phyloP scores from a whole-genome alignment of 2,329 filamentous ascomycete genomes.

The Penicillium sp. region DNA sequence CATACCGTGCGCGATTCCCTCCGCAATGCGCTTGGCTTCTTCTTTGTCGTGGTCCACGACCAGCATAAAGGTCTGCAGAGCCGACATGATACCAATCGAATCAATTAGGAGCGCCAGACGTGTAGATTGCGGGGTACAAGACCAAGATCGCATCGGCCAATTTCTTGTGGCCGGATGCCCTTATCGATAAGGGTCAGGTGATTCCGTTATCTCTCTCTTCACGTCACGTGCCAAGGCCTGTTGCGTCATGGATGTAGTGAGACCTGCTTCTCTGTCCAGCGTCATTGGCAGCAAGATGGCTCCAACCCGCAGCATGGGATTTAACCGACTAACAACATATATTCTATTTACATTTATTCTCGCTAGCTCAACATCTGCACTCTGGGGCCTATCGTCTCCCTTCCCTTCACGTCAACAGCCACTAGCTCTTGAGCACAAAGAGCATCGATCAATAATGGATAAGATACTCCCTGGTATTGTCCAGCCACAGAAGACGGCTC shows the following conservation, averaged over 20 bases:
- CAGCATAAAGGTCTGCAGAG: conserved; percentile 51
- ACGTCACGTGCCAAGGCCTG: conserved; percentile 21
- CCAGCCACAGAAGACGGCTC: conserved; percentile 23
- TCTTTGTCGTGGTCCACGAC: conserved; percentile 48
- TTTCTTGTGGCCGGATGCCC: conserved; percentile 25
- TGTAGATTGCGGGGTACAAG: conserved; percentile 11
- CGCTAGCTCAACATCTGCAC: conserved; percentile 11
- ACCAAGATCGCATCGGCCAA: conserved; percentile 15
- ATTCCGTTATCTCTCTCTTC: conserved; percentile 5
- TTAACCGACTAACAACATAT: conserved; percentile 7
- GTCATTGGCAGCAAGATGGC: conserved; percentile 2
- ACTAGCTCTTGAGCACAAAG: conserved; percentile 16
- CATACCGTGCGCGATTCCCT: conserved; percentile 46
- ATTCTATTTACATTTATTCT: conserved; percentile 15
- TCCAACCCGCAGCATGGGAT: conserved; percentile 20
- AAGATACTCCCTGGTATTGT: conserved; percentile 22
- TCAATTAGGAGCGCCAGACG: conserved; percentile 12
- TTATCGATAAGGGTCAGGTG: conserved; percentile 41
- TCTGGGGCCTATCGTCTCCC: conserved; percentile 13
- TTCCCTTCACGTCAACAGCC: conserved; percentile 12
- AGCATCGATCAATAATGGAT: conserved; percentile 30
- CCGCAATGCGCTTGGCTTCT: conserved; percentile 48
- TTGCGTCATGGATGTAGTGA: conserved; percentile 25
- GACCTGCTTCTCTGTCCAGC: background rate
- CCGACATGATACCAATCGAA: conserved; percentile 44